These are phyloP conservation scores for Aureobasidium mangrovei DNA, from an alignment of 2,329 filamentous ascomycete species.

Conservation along the genomic window DNA sequence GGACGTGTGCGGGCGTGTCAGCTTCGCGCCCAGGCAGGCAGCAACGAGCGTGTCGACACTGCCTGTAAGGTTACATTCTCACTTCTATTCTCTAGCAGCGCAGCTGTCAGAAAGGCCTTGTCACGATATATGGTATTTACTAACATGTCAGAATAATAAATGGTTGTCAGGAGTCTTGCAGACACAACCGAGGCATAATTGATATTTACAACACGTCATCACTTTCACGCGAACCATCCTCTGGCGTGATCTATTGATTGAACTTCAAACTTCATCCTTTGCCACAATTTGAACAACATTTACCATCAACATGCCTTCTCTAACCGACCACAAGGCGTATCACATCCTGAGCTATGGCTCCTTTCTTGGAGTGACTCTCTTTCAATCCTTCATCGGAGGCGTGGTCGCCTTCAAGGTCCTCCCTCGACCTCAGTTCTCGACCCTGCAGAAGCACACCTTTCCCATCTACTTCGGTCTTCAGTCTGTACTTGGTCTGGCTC, in stretches of 20 bases:
- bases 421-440: slow-evolving; percentile 69
- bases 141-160: neutral
- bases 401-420: slow-evolving; percentile 69
- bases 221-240: neutral
- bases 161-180: neutral
- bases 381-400: slow-evolving; percentile 71
- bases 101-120: no score
- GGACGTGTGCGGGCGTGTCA: slow-evolving; percentile 11
- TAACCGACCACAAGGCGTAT: slow-evolving; percentile 55
- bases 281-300: no score
- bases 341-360: slow-evolving; percentile 74
- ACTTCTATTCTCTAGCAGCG: neutral
- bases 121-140: no score
- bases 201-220: slow-evolving; percentile 6
- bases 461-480: slow-evolving; percentile 85
- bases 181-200: neutral
- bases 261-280: neutral
- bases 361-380: slow-evolving; percentile 76
- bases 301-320: slow-evolving; percentile 27
- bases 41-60: slow-evolving; percentile 5
- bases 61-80: neutral
- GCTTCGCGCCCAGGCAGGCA: slow-evolving; percentile 12
- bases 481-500: slow-evolving; percentile 59
- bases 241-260: slow-evolving; percentile 1
- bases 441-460: slow-evolving; percentile 72